A percentile compares a stretch with the other conserved stretches of the same genome.
Evolutionary conservation across 2,329 filamentous ascomycete genomes (phyloP).

Genomic region (Podosphaera xanthii): DNA sequence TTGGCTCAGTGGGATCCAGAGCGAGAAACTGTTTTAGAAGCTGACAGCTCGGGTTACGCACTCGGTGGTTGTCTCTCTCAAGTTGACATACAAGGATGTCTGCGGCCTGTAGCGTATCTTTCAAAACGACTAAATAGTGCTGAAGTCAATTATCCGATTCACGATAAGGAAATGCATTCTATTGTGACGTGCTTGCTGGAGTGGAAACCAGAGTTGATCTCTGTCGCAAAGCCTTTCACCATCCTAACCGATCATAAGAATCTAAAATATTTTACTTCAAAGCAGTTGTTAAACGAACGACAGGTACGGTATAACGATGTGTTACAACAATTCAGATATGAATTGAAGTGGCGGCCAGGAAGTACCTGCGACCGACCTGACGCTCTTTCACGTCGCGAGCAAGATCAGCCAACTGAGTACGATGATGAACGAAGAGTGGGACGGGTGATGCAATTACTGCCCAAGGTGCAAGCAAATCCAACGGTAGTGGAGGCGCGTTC

Average conservation of each 20-base stretch:
- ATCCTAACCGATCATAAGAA: background rate
- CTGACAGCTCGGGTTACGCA: background rate
- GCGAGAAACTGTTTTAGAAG: too few species aligned
- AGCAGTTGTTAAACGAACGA: background rate
- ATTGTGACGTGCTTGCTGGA: background rate
- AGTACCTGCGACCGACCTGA: background rate
- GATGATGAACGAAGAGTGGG: too few species aligned
- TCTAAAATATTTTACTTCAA: background rate
- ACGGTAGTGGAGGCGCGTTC: too few species aligned
- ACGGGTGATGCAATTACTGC: too few species aligned
- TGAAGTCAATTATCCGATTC: background rate
- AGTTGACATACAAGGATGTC: background rate
- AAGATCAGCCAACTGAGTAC: too few species aligned
- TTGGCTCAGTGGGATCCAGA: too few species aligned
- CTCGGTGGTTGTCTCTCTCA: background rate
- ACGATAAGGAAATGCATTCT: too few species aligned
- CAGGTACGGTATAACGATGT: background rate
- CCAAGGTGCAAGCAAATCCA: too few species aligned
- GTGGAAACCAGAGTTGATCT: background rate
- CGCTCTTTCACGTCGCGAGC: background rate
- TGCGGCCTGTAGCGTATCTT: background rate
- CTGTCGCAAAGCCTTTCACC: background rate
- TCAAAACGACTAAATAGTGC: background rate
- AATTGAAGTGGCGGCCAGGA: background rate
- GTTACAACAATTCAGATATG: background rate